These are phyloP conservation scores for Talaromyces pinophilus DNA, from an alignment of 2,329 filamentous ascomycete genomes.

Conservation along the genomic window DNA sequence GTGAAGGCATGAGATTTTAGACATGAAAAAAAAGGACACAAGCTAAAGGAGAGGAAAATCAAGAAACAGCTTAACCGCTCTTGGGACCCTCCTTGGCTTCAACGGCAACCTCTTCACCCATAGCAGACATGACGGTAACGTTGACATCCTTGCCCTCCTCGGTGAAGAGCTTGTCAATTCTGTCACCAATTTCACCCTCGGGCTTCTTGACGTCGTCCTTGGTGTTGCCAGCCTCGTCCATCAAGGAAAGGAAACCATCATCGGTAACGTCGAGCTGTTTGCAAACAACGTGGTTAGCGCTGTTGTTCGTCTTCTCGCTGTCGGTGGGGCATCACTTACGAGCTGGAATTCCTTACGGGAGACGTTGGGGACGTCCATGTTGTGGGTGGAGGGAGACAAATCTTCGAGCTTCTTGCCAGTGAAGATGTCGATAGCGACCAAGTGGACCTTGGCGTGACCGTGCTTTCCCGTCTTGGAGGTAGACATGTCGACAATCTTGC, in stretches of 20 bases:
- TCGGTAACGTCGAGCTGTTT: conserved; percentile 84
- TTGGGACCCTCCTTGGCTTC: conserved; percentile 88
- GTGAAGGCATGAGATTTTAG: conserved; percentile 24
- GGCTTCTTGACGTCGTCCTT: conserved; percentile 96
- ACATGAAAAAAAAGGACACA: conserved; percentile 19
- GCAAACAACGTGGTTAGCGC: background rate
- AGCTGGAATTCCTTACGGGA: conserved; percentile 87
- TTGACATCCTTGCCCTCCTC: conserved; percentile 89
- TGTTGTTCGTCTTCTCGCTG: background rate
- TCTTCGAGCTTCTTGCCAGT: conserved; percentile 99
- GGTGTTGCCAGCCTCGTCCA: conserved; percentile 79
- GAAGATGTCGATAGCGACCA: conserved; percentile 98
- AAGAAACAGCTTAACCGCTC: conserved; percentile 21
- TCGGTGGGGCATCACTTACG: conserved; percentile 59
- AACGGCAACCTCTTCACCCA: conserved; percentile 91
- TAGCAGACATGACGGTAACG: conserved; percentile 88
- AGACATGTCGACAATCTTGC: conserved; percentile 99
- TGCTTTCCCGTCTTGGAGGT: conserved; percentile 99
- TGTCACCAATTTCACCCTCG: conserved; percentile 83
- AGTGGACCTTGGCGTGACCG: conserved; percentile 99
- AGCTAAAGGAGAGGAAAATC: conserved; percentile 4
- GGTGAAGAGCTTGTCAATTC: conserved; percentile 78
- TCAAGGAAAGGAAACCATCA: conserved; percentile 91
- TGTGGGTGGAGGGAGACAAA: conserved; percentile 93
- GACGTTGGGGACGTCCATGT: conserved; percentile 89